Evolutionary conservation across 164 flowering plant species (phyloP).

Genomic region (grape (Vitis vinifera)): DNA sequence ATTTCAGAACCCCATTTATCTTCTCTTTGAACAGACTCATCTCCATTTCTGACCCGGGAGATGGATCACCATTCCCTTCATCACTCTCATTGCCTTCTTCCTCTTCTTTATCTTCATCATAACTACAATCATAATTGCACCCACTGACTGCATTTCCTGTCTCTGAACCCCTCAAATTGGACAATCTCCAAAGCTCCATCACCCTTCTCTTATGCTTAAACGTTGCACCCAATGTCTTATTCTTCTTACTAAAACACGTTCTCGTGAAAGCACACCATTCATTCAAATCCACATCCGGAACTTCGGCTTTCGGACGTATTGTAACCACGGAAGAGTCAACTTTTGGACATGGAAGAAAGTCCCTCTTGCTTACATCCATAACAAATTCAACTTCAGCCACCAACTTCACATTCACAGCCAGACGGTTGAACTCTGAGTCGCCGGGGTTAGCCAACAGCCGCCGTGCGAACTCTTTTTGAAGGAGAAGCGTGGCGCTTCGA

Average conservation of each 20-base stretch:
- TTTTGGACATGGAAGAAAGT: constrained; percentile 81
- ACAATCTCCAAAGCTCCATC: constrained; percentile 48
- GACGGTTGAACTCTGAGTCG: constrained; percentile 74
- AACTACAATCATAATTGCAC: not conserved
- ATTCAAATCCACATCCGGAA: constrained; percentile 64
- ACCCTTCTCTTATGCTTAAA: constrained; percentile 91
- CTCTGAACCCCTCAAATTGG: constrained; percentile 11
- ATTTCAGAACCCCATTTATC: constrained; percentile 48
- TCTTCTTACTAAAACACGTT: constrained; percentile 82
- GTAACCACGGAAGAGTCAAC: constrained; percentile 90
- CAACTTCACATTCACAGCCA: constrained; percentile 87
- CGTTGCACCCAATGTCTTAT: constrained; percentile 86
- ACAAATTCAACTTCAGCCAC: constrained; percentile 77
- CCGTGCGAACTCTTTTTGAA: constrained; percentile 90
- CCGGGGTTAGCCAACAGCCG: constrained; percentile 85
- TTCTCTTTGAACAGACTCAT: constrained; percentile 54
- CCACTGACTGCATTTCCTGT: constrained; percentile 7
- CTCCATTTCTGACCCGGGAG: constrained; percentile 23
- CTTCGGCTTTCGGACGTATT: constrained; percentile 52
- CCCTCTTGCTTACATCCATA: constrained; percentile 91
- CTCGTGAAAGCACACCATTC: constrained; percentile 91
- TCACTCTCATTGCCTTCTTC: constrained; percentile 22
- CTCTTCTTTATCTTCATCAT: constrained; percentile 22
- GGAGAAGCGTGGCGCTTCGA: constrained; percentile 76
- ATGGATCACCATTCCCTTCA: constrained; percentile 16